A percentile compares a stretch with the other conserved stretches of the same genome.
Evolutionary conservation across 192 early-diverging fungal genomes (phyloP).

Genomic region (Mortierella alpina): DNA sequence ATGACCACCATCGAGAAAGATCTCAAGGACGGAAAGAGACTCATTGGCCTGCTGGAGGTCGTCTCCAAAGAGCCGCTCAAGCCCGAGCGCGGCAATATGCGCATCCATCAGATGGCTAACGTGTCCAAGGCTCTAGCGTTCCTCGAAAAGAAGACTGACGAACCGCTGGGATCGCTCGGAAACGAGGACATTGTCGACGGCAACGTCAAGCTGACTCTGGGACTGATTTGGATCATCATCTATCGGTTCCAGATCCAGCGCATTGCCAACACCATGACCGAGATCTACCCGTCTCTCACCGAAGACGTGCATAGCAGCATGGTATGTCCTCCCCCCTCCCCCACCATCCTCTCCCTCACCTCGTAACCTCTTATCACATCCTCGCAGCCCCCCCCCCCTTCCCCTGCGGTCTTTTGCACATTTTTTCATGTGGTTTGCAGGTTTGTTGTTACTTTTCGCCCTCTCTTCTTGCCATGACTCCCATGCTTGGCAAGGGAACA

Average conservation of each 20-base stretch:
- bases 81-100: constrained; percentile 77
- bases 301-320: constrained; percentile 29
- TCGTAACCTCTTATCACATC: too few relatives aligned
- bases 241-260: constrained; percentile 66
- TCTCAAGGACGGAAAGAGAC: constrained; percentile 73
- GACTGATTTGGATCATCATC: constrained; percentile 66
- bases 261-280: constrained; percentile 52
- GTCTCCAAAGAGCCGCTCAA: constrained; percentile 78
- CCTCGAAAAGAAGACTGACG: constrained; percentile 58
- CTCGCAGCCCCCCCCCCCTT: too few relatives aligned
- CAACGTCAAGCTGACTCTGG: constrained; percentile 74
- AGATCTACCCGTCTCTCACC: constrained; percentile 43
- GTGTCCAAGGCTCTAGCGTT: constrained; percentile 77
- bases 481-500: not conserved
- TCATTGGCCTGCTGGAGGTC: constrained; percentile 78
- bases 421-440: too few relatives aligned
- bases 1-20: constrained; percentile 68
- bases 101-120: constrained; percentile 85
- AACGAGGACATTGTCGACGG: constrained; percentile 85
- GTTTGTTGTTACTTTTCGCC: not conserved
- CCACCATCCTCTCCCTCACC: not conserved
- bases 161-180: constrained; percentile 71
- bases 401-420: not conserved
- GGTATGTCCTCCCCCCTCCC: constrained; percentile 26
- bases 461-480: not conserved